Base-by-base conservation (phyloP, 2,329 filamentous ascomycete genomes). In the Paramyrothecium roridum region DNA sequence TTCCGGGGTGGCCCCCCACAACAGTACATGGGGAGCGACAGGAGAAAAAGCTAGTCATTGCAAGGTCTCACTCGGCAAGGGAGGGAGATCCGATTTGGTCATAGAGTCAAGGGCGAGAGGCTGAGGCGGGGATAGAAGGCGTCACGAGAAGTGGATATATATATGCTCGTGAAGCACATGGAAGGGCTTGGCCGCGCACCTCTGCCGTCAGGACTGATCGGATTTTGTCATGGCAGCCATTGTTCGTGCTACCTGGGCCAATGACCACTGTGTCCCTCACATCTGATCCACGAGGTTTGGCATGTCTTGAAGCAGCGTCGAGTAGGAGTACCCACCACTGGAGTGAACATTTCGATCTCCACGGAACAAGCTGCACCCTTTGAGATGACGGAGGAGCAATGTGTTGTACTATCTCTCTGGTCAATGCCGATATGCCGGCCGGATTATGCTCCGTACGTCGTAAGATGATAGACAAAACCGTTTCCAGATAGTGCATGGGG, bases 21-120 rank as follows among this genome's bases (percentile, higher is more conserved):
- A 13, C 19, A n/a, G n/a, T 26, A 48, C 46, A 21, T 20, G 19
- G 46, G 46, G 20, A 48, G 43, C n/a, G 54, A 54, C 52, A 58
- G 54, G 55, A 55, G 48, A 50, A 57, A 57, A 53, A 55, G 50
- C 52, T 19, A 43, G 37, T 19, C 37, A 43, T 43, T 43, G 20
- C 22, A 48, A 57, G 57, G 65, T 66, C 61, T 67, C 65, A 67
- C 54, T 56, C 60, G 23, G 58, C 59, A 66, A 66, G 64, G 65
- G 64, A 66, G 63, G 54, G 52, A 45, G 17, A 52, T 53, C 56
- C 48, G 22, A 56, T 62, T 60, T 59, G 57, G 63, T 60, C 61
- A 61, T 57, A 50, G 51, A 54, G 13, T 34, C 19, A 21, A 21
- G 19, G 22, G 46, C 19, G 46, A 23, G 46, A 48, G 23, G 50